These are phyloP conservation scores for Tylopilus sp. DNA, from an alignment of 1,284 basidiomycete genomes.

Conservation along the genomic window DNA sequence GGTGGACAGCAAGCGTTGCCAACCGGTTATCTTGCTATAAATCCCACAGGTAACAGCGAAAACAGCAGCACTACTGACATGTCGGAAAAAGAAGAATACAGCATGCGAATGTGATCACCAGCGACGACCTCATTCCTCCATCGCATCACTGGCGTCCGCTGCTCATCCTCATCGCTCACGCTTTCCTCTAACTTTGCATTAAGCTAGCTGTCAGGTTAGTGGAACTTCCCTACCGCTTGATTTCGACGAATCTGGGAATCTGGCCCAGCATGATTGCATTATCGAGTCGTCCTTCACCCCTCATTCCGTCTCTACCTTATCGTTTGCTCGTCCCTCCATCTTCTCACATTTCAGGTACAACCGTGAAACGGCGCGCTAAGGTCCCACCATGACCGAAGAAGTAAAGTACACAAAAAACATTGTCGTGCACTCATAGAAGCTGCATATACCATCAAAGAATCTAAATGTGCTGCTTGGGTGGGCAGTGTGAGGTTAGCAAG, in stretches of 20 bases:
- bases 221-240: slow-evolving; percentile 82
- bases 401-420: slow-evolving; percentile 82
- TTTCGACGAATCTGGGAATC: slow-evolving; percentile 80
- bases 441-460: slow-evolving; percentile 85
- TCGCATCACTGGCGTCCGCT: too few relatives aligned
- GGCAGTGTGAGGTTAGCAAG: too few relatives aligned
- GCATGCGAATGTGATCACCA: neutral
- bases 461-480: slow-evolving; percentile 77
- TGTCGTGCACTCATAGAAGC: slow-evolving; percentile 76
- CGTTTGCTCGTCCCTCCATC: neutral
- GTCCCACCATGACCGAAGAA: slow-evolving; percentile 78
- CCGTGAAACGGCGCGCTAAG: slow-evolving; percentile 78
- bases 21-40: too few relatives aligned
- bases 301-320: neutral
- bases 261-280: slow-evolving; percentile 91
- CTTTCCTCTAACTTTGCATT: too few relatives aligned
- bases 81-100: slow-evolving; percentile 6
- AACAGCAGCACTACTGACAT: neutral
- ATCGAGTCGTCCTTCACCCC: slow-evolving; percentile 48
- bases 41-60: too few relatives aligned
- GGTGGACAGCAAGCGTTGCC: too few relatives aligned
- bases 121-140: slow-evolving; percentile 35
- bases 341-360: slow-evolving; percentile 68
- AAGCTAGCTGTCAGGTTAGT: neutral
- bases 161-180: too few relatives aligned